Evolutionary conservation across 495 filamentous ascomycete species (phyloP).

Genomic region (Lasiosphaeriaceae sp.): DNA sequence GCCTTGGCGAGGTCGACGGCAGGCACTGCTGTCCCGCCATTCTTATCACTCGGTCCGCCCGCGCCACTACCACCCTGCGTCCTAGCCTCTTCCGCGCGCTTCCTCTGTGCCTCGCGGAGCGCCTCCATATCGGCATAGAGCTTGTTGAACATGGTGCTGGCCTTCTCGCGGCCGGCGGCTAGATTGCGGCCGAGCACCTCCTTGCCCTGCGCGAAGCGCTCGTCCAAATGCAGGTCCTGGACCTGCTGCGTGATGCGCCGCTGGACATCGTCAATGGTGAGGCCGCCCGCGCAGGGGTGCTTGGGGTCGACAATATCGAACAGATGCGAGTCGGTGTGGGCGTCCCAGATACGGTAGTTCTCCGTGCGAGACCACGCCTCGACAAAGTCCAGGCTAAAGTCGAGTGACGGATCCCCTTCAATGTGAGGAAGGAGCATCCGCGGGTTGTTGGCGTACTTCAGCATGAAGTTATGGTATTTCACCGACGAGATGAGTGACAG

Average conservation of each 20-base stretch:
- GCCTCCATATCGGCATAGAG: conserved; percentile 86
- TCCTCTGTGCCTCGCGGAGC: conserved; percentile 76
- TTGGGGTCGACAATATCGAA: conserved; percentile 92
- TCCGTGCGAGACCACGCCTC: conserved; percentile 81
- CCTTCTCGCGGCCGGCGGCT: conserved; percentile 78
- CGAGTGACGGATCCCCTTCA: conserved; percentile 79
- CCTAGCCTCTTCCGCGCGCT: conserved; percentile 56
- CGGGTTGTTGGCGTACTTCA: conserved; percentile 54
- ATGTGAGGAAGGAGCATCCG: conserved; percentile 57
- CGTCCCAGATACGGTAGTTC: conserved; percentile 81
- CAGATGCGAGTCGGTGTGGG: conserved; percentile 70
- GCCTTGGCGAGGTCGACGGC: conserved; percentile 58
- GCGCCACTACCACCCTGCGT: conserved; percentile 33
- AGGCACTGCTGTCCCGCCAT: conserved; percentile 25
- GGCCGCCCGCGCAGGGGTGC: conserved; percentile 90
- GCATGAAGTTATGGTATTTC: conserved; percentile 82
- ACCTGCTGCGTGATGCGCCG: conserved; percentile 84
- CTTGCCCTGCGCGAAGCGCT: conserved; percentile 68
- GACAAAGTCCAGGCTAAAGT: conserved; percentile 74
- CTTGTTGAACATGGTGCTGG: conserved; percentile 76
- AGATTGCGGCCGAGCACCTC: conserved; percentile 77
- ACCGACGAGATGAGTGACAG: conserved; percentile 81
- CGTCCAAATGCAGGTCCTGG: conserved; percentile 83
- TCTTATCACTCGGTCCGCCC: conserved; percentile 18
- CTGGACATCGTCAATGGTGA: conserved; percentile 93